Conservation (phyloP, 192 early-diverging fungal genomes). For the Ambispora gerdemannii region DNA sequence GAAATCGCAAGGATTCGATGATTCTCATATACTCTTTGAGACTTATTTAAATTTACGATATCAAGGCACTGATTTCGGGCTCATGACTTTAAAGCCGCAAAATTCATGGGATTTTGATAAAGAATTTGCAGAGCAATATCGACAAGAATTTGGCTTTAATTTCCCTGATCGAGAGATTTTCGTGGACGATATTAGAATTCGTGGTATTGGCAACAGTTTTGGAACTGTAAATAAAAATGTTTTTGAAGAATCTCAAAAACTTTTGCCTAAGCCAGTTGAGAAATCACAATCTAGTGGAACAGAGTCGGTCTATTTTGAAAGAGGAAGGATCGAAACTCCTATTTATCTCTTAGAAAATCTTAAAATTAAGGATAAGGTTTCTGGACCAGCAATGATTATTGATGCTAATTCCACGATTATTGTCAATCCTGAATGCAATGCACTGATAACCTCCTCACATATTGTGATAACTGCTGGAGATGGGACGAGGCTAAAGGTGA, state of each 20-base stretch:
- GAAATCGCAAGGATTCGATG: slow-evolving; percentile 66
- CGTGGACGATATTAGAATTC: slow-evolving; percentile 90
- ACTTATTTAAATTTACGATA: slow-evolving; percentile 88
- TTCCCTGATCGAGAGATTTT: slow-evolving; percentile 76
- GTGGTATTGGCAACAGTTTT: slow-evolving; percentile 67
- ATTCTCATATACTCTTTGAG: slow-evolving; percentile 51
- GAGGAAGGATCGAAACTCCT: slow-evolving; percentile 64
- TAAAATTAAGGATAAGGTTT: slow-evolving; percentile 60
- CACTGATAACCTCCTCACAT: slow-evolving; percentile 68
- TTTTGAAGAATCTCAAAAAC: slow-evolving; percentile 39
- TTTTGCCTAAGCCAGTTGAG: slow-evolving; percentile 33
- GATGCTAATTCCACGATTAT: slow-evolving; percentile 86
- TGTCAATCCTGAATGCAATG: slow-evolving; percentile 77
- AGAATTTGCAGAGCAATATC: slow-evolving; percentile 73
- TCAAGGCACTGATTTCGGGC: slow-evolving; percentile 85
- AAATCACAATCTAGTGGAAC: slow-evolving; percentile 38
- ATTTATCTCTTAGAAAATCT: slow-evolving; percentile 68
- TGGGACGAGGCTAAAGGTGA: slow-evolving; percentile 38
- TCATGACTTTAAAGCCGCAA: slow-evolving; percentile 80
- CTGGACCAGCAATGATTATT: slow-evolving; percentile 88
- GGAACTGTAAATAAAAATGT: slow-evolving; percentile 37
- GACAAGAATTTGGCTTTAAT: slow-evolving; percentile 95
- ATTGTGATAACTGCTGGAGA: slow-evolving; percentile 56
- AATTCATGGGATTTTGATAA: slow-evolving; percentile 61
- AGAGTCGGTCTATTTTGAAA: slow-evolving; percentile 74